Evolutionary conservation across 176 grass and related monocot species (phyloP), one percentile per base, ranked within the genome.

Genomic region (Oryza glumipatula): DNA sequence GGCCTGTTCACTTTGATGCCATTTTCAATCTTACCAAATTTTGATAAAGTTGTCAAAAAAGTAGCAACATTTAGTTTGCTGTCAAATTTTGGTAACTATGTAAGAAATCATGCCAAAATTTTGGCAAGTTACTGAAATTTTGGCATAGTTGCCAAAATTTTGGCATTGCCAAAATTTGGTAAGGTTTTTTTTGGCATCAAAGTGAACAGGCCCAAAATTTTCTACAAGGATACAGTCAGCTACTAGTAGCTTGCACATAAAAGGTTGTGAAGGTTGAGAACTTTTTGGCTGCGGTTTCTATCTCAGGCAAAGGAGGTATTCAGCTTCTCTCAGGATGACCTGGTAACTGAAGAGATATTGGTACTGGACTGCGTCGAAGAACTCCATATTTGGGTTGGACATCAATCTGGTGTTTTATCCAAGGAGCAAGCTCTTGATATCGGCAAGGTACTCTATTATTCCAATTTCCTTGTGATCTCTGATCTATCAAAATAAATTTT

Each of bases 261-360:
- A 68, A 1, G 38, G 15, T 65, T 66, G 51, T 15, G 54, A 72
- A 77, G 24, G 32, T 33, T 56, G 60, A 72, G 15, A 67, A 72
- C 24, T 72, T 52, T 66, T 2, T 23, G 54, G 23, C 17, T 58
- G 56, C 43, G 36, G 81, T 74, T 82, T 39, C 47, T 33, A 32
- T 81, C 73, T 81, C 84, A 98, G 95, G 93, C 79, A 36, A 92
- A 89, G 74, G 95, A 98, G 89, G 92, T 98, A 83, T 93, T 87
- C 66, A 98, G 83, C 83, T 98, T 98, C 82, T 86, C 82, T 32
- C 93, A 98, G 87, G 95, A 98, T 85, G 95, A 98, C 78, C 88
- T 98, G 67, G 70, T 71, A 65, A 95, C 95, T 39, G 95, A 98
- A 89, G 95, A 95, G 48, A 81, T 76, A 4, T 84, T 95, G 71